Evolutionary conservation across 495 filamentous ascomycete genomes (phyloP), one percentile per base, ranked within the genome.

Genomic region (Hypoxylon cercidicola): DNA sequence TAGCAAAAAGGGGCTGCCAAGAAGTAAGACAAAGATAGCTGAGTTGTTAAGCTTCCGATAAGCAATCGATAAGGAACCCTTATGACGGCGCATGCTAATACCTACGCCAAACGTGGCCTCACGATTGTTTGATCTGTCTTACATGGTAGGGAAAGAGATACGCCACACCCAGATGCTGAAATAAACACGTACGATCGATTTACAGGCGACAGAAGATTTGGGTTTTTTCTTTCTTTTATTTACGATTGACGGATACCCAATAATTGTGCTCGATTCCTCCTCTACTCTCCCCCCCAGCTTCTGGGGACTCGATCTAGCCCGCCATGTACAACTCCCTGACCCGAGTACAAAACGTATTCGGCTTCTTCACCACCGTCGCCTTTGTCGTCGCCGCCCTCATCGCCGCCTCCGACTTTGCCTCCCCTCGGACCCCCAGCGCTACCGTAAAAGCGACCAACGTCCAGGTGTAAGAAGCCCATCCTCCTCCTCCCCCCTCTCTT

Each of bases 311-410:
- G 5, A 39, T 40, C 20, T 49, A 65, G 61, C 55, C 72, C 78
- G 84, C 60, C 60, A 98, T 99, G 95, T 90, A 98, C 78, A 93
- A 93, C 68, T 84, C 89, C 18, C 74, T 94, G 25, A 91, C 90
- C 35, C 90, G 95, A 61, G 75, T 86, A 56, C 95, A 99, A 77
- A 93, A 93, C 80, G 89, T 93, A 66, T 99, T 99, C 77, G 93
- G 94, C 74, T 96, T 96, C 87, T 97, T 98, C 83, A 97, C 94
- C 23, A 95, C 93, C 30, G 93, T 97, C 56, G 89, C 90, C 30
- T 93, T 95, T 73, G 83, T 85, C 60, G 88, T 97, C 21, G 93
- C 88, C 39, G 84, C 86, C 15, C 74, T 93, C 18, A 89, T 96
- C 61, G 93, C 95, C 39, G 72, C 89, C 40, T 91, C 93, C 6